Percentiles rank a stretch among this genome's conserved stretches.
Evolutionary conservation across 495 filamentous ascomycete species (phyloP).

Genomic region (Massariosphaeria phaeospora): DNA sequence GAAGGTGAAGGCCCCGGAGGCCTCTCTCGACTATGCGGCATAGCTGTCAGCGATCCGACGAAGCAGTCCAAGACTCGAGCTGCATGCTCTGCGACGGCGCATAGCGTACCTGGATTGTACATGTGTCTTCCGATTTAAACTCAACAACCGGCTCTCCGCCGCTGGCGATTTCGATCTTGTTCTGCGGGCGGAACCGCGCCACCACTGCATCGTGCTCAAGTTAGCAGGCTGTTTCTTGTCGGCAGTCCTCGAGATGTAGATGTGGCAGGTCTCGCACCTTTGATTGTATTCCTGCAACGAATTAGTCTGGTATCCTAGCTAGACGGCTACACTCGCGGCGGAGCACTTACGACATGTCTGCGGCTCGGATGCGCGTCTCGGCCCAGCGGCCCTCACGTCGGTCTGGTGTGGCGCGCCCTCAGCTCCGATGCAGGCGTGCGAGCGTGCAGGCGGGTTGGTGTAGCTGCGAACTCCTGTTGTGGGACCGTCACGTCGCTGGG

Average conservation of each 20-base stretch:
- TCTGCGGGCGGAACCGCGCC: conserved; percentile 94
- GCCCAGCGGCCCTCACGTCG: conserved; percentile 19
- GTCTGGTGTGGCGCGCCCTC: conserved; percentile 8
- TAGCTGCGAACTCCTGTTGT: conserved; percentile 25
- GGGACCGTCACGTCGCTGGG: conserved; percentile 12
- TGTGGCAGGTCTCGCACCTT: no score
- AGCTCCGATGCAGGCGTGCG: background rate
- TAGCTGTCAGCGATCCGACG: no score
- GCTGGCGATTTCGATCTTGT: conserved; percentile 80
- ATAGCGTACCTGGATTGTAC: conserved; percentile 62
- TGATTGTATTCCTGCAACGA: conserved; percentile 74
- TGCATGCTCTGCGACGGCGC: background rate
- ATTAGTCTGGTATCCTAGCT: no score
- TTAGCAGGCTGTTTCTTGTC: conserved; percentile 10
- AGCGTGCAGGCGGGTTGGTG: background rate
- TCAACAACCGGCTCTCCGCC: conserved; percentile 87
- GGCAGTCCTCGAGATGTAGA: no score
- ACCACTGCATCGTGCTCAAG: conserved; percentile 55
- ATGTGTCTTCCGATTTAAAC: conserved; percentile 87
- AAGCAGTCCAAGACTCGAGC: no score
- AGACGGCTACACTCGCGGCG: background rate
- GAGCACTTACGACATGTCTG: conserved; percentile 50
- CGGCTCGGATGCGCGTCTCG: conserved; percentile 9
- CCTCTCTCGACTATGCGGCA: conserved; percentile 79
- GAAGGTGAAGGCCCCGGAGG: conserved; percentile 84